Conservation (phyloP, 2,329 filamentous ascomycete species). For the Ophiocordyceps camponoti-saundersi region DNA sequence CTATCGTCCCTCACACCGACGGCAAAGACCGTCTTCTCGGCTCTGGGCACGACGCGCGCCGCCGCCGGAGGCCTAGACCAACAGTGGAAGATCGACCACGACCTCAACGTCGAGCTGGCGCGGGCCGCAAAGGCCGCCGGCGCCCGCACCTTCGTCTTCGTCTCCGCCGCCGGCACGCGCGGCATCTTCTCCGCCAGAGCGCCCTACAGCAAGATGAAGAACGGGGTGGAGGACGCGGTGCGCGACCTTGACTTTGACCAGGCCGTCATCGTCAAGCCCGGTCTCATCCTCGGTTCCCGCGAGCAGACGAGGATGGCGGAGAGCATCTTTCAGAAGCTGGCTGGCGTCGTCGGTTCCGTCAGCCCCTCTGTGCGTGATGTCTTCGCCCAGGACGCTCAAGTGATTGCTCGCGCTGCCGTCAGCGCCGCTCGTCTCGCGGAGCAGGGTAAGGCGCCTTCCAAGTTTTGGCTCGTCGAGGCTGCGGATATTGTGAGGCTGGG, state of each 20-base stretch:
- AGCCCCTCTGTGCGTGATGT: slow-evolving; percentile 40
- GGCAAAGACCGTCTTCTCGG: slow-evolving; percentile 55
- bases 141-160: slow-evolving; percentile 58
- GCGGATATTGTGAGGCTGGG: slow-evolving; percentile 51
- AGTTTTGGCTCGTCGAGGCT: slow-evolving; percentile 42
- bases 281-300: slow-evolving; percentile 56
- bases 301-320: slow-evolving; percentile 44
- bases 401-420: slow-evolving; percentile 53
- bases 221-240: slow-evolving; percentile 67
- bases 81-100: slow-evolving; percentile 79
- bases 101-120: slow-evolving; percentile 67
- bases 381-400: slow-evolving; percentile 56
- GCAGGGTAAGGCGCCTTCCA: slow-evolving; percentile 40
- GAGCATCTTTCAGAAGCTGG: slow-evolving; percentile 34
- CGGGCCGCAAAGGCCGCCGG: slow-evolving; percentile 57
- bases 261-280: slow-evolving; percentile 58
- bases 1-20: slow-evolving; percentile 37
- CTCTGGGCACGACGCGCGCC: slow-evolving; percentile 63
- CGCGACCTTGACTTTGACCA: slow-evolving; percentile 58
- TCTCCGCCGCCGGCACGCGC: slow-evolving; percentile 41
- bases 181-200: slow-evolving; percentile 22
- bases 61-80: slow-evolving; percentile 59
- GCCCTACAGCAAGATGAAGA: slow-evolving; percentile 57
- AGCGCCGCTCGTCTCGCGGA: slow-evolving; percentile 39
- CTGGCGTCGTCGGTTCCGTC: slow-evolving; percentile 36